Evolutionary conservation across 495 filamentous ascomycete species (phyloP), one percentile per base, ranked within the genome.

Genomic region (Lasiosphaeriaceae sp.): DNA sequence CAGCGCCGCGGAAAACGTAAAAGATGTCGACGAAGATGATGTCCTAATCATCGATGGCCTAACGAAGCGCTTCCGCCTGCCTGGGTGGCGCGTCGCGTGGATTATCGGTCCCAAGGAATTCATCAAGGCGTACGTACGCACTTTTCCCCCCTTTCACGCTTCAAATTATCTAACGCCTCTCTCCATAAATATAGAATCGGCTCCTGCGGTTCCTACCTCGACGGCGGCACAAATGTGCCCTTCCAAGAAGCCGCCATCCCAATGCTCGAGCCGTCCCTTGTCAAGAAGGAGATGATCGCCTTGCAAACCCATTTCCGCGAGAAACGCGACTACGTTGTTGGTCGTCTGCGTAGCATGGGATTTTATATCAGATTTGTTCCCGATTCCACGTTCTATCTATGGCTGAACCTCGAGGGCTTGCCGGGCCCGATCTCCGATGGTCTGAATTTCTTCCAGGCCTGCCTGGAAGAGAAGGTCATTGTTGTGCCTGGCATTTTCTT

Each of bases 61-160:
- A 17, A 97, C 93, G 55, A 97, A 97, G 81, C 88, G 91, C 51
- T 97, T 97, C 83, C 86, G 93, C 59, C 84, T 97, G 2, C 93
- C 93, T 2, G 93, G 93, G 54, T 97, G 93, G 92, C 89, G 93
- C 60, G 91, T 97, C 47, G 92, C 92, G 9, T 96, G 93, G 93
- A 88, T 97, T 58, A 71, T 97, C 48, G 93, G 93, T 2, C 93
- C 93, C 48, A 96, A 96, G 77, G 93, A 96, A 55, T 97, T 96
- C 75, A 89, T 97, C 75, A 88, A 89, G 67, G 91, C 93, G 76
- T 79, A 45, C 58, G 72, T 70, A 8, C 37, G 19, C 19, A 17
- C 17, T 45, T 34, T 46, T 21, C 49, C 21, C n/a, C 26, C 17
- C 17, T 19, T 14, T n/a, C 2, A 7, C 23, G 31, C 12, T 17